A percentile compares a stretch with the other conserved stretches of the same genome.
Evolutionary conservation across 2,329 filamentous ascomycete genomes (phyloP).

Genomic region (Stagonosporopsis tanaceti): DNA sequence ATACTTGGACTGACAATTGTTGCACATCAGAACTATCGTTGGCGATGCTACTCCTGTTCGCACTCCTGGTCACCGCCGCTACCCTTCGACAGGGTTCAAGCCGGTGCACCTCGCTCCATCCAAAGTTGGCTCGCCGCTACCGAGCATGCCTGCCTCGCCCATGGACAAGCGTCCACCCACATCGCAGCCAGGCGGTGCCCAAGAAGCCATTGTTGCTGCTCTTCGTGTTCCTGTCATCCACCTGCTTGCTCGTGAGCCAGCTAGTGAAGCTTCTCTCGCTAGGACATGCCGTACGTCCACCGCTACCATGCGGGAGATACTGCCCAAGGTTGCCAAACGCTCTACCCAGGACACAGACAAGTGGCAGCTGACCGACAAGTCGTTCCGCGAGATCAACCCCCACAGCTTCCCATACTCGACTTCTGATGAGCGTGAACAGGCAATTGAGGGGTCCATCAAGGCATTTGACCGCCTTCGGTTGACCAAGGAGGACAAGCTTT

Average conservation of each 20-base stretch:
- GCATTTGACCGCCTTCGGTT: conserved; percentile 70
- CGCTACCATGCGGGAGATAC: conserved; percentile 41
- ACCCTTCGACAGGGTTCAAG: conserved; percentile 48
- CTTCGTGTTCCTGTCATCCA: conserved; percentile 57
- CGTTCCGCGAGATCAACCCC: conserved; percentile 68
- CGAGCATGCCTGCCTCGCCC: conserved; percentile 49
- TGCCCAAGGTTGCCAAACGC: conserved; percentile 61
- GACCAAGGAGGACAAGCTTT: conserved; percentile 66
- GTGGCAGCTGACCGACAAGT: conserved; percentile 62
- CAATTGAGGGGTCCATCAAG: conserved; percentile 68
- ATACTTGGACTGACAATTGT: conserved; percentile 40
- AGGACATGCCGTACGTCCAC: conserved; percentile 41
- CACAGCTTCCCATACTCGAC: conserved; percentile 67
- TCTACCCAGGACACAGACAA: conserved; percentile 55
- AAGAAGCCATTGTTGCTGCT: conserved; percentile 49
- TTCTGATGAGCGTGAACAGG: conserved; percentile 64
- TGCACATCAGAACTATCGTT: conserved; percentile 47
- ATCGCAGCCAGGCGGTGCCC: conserved; percentile 50
- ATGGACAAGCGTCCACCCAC: conserved; percentile 50
- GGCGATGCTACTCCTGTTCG: conserved; percentile 43
- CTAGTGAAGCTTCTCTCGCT: conserved; percentile 42
- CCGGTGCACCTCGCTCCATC: conserved; percentile 47
- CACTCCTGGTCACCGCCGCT: conserved; percentile 47
- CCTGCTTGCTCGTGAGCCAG: conserved; percentile 59
- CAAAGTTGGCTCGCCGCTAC: conserved; percentile 50